phyloP scores from a whole-genome alignment of 2,329 filamentous ascomycete species.

The Paecilomyces fulvus region DNA sequence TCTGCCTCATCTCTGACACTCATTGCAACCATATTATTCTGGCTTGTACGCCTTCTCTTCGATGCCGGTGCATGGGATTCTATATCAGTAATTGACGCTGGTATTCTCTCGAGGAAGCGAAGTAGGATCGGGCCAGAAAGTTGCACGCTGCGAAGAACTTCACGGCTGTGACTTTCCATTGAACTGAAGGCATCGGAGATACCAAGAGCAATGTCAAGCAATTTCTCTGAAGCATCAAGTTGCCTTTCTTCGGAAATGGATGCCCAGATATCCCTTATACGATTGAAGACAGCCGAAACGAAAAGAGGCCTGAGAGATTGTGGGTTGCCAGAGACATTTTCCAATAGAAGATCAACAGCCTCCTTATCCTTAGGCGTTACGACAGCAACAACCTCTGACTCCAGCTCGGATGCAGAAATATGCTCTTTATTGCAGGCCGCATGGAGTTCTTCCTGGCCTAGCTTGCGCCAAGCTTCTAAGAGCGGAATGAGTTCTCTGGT shows the following conservation, averaged over 20 bases:
- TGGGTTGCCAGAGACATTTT: constrained; percentile 39
- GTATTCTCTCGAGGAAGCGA: constrained; percentile 64
- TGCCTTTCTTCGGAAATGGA: constrained; percentile 31
- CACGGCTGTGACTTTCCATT: constrained; percentile 38
- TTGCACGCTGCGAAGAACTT: constrained; percentile 64
- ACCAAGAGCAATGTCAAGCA: constrained; percentile 35
- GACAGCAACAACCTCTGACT: constrained; percentile 45
- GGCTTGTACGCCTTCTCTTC: constrained; percentile 72
- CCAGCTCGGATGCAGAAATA: constrained; percentile 40
- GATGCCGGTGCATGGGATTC: constrained; percentile 63
- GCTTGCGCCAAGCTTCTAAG: constrained; percentile 58
- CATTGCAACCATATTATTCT: constrained; percentile 57
- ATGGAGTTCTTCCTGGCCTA: constrained; percentile 45
- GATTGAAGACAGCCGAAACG: constrained; percentile 56
- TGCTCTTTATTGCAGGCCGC: constrained; percentile 43
- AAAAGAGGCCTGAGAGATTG: constrained; percentile 46
- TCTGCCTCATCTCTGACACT: constrained; percentile 56
- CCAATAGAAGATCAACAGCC: constrained; percentile 47
- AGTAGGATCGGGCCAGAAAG: constrained; percentile 65
- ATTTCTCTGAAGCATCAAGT: constrained; percentile 23
- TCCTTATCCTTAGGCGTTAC: constrained; percentile 51
- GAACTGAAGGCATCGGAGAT: constrained; percentile 15
- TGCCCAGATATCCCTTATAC: constrained; percentile 64
- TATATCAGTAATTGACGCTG: constrained; percentile 60
- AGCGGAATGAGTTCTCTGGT: constrained; percentile 69